These are phyloP conservation scores for Cyclotella distinguenda DNA, from an alignment of 108 stramenopile species.

Conservation along the genomic window DNA sequence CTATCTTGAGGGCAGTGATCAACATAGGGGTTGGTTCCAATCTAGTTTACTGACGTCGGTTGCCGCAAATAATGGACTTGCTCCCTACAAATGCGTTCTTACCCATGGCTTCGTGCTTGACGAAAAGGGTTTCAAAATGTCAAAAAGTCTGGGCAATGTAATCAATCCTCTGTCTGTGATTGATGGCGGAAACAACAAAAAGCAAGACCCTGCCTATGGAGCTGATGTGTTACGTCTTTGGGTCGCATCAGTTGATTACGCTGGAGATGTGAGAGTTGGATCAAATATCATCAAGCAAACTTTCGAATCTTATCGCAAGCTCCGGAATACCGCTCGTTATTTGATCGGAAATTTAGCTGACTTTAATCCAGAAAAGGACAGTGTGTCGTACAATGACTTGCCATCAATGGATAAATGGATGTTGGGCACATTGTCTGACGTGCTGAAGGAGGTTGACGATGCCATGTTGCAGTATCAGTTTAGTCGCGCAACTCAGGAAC, in stretches of 20 bases:
- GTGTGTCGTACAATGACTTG: conserved; percentile 81
- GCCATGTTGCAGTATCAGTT: conserved; percentile 90
- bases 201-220: conserved; percentile 94
- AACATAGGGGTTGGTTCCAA: conserved; percentile 99
- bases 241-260: conserved; percentile 96
- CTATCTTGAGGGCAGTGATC: conserved; percentile 94
- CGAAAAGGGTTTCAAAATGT: conserved; percentile 99
- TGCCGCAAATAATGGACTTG: conserved; percentile 77
- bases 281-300: conserved; percentile 93
- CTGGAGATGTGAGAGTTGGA: conserved; percentile 92
- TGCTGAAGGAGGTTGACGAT: conserved; percentile 85
- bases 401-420: conserved; percentile 96
- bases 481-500: conserved; percentile 77
- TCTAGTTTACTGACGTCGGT: conserved; percentile 95
- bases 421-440: conserved; percentile 75
- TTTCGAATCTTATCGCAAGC: conserved; percentile 92
- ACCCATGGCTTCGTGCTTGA: conserved; percentile 99
- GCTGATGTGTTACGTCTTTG: conserved; percentile 98
- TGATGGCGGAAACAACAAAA: conserved; percentile 94
- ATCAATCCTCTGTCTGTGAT: conserved; percentile 93
- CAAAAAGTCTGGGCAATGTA: conserved; percentile 97
- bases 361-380: conserved; percentile 75
- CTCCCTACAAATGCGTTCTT: conserved; percentile 95
- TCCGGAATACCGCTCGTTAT: conserved; percentile 95
- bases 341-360: conserved; percentile 93